Evolutionary conservation across 108 stramenopile species (phyloP).

Genomic region (Aurantiochytrium sp.): DNA sequence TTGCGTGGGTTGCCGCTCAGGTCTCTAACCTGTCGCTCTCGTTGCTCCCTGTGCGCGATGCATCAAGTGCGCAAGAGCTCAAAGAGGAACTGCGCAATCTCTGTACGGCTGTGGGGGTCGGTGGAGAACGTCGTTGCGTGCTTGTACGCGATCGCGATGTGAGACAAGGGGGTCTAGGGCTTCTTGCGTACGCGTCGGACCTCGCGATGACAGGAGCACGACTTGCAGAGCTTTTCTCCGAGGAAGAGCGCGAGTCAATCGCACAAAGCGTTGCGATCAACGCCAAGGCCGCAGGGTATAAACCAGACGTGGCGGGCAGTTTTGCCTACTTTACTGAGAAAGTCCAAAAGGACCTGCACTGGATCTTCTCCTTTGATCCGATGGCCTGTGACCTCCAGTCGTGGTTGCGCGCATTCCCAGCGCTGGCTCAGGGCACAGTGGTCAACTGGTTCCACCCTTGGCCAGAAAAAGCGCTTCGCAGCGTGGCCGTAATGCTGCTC

Average conservation of each 20-base stretch:
- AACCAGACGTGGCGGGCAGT: conserved; percentile 56
- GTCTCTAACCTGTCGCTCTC: conserved; percentile 54
- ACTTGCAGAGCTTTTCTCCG: conserved; percentile 64
- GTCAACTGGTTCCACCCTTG: conserved; percentile 72
- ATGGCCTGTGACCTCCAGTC: conserved; percentile 58
- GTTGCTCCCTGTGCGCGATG: conserved; percentile 62
- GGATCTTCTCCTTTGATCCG: conserved; percentile 64
- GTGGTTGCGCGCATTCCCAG: conserved; percentile 57
- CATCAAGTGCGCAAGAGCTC: conserved; percentile 62
- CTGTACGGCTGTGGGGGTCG: conserved; percentile 65
- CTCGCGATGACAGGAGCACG: conserved; percentile 26
- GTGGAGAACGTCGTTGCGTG: conserved; percentile 45
- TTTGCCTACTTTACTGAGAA: conserved; percentile 64
- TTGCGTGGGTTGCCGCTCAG: conserved; percentile 59
- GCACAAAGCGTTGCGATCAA: conserved; percentile 47
- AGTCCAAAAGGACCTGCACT: conserved; percentile 65
- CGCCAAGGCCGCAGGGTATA: conserved; percentile 38
- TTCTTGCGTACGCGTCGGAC: conserved; percentile 36
- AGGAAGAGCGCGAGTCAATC: conserved; percentile 62
- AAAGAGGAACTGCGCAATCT: conserved; percentile 70
- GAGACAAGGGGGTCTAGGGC: conserved; percentile 48
- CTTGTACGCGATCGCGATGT: no score
- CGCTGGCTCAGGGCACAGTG: conserved; percentile 61
- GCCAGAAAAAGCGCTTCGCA: conserved; percentile 56
- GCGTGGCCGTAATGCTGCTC: conserved; percentile 49